Percentiles rank a stretch among this genome's conserved stretches.
Evolutionary conservation across 169 alveolate genomes (phyloP).

Genomic region (Babesia gibsoni): DNA sequence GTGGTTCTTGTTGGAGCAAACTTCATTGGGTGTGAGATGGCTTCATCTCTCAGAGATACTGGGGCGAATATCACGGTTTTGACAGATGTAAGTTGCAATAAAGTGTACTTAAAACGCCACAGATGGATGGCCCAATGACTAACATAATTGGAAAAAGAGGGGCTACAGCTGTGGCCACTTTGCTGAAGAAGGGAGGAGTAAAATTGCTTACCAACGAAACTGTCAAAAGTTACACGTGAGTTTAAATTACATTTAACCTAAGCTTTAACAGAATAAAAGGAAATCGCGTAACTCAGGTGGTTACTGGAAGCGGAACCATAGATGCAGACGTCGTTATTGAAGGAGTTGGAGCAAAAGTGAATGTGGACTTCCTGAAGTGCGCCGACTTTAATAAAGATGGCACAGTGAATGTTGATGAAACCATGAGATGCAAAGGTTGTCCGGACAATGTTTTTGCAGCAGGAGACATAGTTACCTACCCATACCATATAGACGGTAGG

Average conservation of each 20-base stretch:
- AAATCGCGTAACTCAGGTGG: constrained; percentile 64
- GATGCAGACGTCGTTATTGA: constrained; percentile 75
- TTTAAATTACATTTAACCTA: background rate
- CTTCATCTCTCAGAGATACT: constrained; percentile 67
- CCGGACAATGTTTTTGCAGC: constrained; percentile 71
- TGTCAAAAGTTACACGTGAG: constrained; percentile 44
- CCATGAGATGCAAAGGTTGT: constrained; percentile 65
- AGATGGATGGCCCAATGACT: constrained; percentile 57
- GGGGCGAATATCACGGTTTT: constrained; percentile 69
- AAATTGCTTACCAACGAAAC: constrained; percentile 43
- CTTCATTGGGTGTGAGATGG: constrained; percentile 74
- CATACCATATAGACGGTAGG: constrained; percentile 67
- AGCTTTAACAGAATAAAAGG: constrained; percentile 23
- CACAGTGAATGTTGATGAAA: constrained; percentile 61
- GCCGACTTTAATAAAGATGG: constrained; percentile 59
- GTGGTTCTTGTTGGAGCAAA: constrained; percentile 75
- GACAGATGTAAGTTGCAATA: constrained; percentile 46
- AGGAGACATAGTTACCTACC: constrained; percentile 74
- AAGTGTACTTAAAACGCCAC: background rate
- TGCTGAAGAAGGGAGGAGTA: constrained; percentile 63
- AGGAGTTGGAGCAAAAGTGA: constrained; percentile 74
- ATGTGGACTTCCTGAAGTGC: constrained; percentile 58
- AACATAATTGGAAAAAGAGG: constrained; percentile 65
- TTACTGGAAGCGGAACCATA: constrained; percentile 57
- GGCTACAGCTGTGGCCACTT: constrained; percentile 54